A percentile compares a stretch with the other conserved stretches of the same genome.
These are phyloP conservation scores for Pyropia yezoensis DNA, from an alignment of 23 red algal genomes.

Conservation along the genomic window DNA sequence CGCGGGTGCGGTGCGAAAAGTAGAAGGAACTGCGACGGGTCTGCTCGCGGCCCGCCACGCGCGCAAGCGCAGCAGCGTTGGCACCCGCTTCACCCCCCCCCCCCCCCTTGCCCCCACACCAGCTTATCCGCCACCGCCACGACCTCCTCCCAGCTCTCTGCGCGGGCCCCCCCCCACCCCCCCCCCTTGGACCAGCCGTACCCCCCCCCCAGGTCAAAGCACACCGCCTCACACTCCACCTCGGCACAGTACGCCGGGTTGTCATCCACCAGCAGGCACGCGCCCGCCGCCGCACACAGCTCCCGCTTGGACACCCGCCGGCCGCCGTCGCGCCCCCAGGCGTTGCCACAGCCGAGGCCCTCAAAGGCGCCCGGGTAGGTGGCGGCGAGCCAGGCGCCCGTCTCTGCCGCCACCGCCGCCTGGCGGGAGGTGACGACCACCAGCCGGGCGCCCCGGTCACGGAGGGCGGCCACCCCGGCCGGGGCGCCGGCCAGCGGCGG, in stretches of 20 bases:
- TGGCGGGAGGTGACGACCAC: slow-evolving; percentile 81
- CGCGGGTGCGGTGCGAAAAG: too few relatives aligned
- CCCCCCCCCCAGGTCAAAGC: slow-evolving; percentile 58
- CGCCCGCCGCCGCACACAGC: slow-evolving; percentile 53
- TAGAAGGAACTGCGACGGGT: too few relatives aligned
- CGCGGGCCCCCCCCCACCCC: slow-evolving; percentile 15
- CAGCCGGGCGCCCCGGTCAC: slow-evolving; percentile 31
- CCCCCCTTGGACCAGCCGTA: slow-evolving; percentile 75
- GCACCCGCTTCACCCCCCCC: too few relatives aligned
- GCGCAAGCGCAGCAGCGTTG: too few relatives aligned
- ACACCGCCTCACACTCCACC: slow-evolving; percentile 26
- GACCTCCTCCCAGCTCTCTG: slow-evolving; percentile 30
- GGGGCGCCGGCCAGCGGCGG: slow-evolving; percentile 51
- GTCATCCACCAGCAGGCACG: slow-evolving; percentile 67
- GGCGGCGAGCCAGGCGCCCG: slow-evolving; percentile 41
- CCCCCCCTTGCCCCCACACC: too few relatives aligned
- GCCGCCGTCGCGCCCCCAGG: slow-evolving; percentile 55
- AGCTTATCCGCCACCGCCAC: not conserved
- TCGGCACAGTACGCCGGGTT: slow-evolving; percentile 22
- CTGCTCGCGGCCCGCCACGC: too few relatives aligned
- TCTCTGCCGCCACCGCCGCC: slow-evolving; percentile 47
- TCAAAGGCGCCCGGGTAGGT: slow-evolving; percentile 43
- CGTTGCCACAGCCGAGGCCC: slow-evolving; percentile 57
- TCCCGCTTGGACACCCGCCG: slow-evolving; percentile 42
- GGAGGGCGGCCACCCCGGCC: slow-evolving; percentile 27